Evolutionary conservation across 768 basidiomycete species (phyloP).

Genomic region (Amanita phalloides): DNA sequence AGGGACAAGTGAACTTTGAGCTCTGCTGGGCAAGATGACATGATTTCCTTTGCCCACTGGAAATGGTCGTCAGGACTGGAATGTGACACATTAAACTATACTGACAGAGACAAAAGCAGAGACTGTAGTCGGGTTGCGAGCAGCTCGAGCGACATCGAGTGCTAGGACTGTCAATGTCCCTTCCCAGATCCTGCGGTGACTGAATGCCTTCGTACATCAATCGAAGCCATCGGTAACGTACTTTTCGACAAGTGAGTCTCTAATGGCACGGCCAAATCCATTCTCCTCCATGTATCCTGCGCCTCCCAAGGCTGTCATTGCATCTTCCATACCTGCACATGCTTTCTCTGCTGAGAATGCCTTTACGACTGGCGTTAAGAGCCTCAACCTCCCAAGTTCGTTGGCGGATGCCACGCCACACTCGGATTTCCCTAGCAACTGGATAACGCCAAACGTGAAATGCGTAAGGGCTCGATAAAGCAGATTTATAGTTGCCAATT

Average conservation of each 20-base stretch:
- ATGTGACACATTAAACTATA: conserved; percentile 4
- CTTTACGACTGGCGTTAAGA: conserved; percentile 62
- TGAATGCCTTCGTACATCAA: not conserved
- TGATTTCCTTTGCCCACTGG: conserved; percentile 42
- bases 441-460: conserved; percentile 47
- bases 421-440: conserved; percentile 52
- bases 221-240: conserved; percentile 11
- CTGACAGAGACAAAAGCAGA: conserved; percentile 40
- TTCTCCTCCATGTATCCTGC: conserved; percentile 83
- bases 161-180: conserved; percentile 61
- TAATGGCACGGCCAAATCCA: conserved; percentile 55
- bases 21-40: conserved; percentile 29
- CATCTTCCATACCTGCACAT: conserved; percentile 54
- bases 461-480: conserved; percentile 59
- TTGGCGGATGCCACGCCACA: conserved; percentile 36
- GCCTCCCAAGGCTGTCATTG: conserved; percentile 66
- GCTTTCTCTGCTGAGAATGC: conserved; percentile 61
- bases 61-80: conserved; percentile 1
- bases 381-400: conserved; percentile 43
- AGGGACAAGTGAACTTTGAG: conserved; percentile 17
- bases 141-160: conserved; percentile 52
- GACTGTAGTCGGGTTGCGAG: conserved; percentile 31
- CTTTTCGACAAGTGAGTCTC: conserved; percentile 67
- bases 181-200: conserved; percentile 57
- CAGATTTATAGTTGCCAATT: conserved; percentile 48